Base-by-base conservation (phyloP, 148 eudicot genomes). In the Silene latifolia region DNA sequence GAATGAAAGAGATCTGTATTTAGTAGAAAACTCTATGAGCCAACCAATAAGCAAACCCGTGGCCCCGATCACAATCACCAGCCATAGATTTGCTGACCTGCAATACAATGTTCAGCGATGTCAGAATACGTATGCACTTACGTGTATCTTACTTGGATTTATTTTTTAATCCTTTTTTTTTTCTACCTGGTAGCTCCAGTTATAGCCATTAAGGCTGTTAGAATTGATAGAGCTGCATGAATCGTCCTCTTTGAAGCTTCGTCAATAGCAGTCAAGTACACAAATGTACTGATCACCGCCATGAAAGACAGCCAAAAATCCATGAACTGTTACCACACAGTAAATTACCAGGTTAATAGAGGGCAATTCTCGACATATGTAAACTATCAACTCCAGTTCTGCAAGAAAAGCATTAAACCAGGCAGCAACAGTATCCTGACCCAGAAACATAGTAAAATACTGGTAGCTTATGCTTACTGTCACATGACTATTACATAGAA, bases 241-340 rank as follows among this genome's bases (percentile, higher is more conserved):
- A 94, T 91, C 44, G 98, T 83, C 79, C 98, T 85, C 84, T 82
- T 91, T 67, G 90, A 79, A 75, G 70, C 85, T 88, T 94, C 98
- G 48, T 83, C 83, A 65, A 94, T 87, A 44, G 89, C 80, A 68
- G 96, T 78, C 80, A 94, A 69, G 83, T 90, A 94, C 66, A 90
- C 87, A 83, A 91, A 91, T 69, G 98, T 94, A 80, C 97, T 90
- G 76, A 90, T 92, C 76, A 94, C 96, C 72, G 97, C 97, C 98
- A 90, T 85, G 86, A 94, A 94, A 4, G 96, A 94, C 73, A 94
- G 96, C 98, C 98, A 94, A 86, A 94, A 94, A 77, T 94, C 98
- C 87, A 94, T 82, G 72, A 94, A 91, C 98, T 94, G 86, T 32
- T 32, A 29, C 13, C 54, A 70, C 13, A 61, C 17, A 44, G 19